These are phyloP conservation scores for Pulveroboletus sp. DNA, from an alignment of 768 basidiomycete species.

Conservation along the genomic window DNA sequence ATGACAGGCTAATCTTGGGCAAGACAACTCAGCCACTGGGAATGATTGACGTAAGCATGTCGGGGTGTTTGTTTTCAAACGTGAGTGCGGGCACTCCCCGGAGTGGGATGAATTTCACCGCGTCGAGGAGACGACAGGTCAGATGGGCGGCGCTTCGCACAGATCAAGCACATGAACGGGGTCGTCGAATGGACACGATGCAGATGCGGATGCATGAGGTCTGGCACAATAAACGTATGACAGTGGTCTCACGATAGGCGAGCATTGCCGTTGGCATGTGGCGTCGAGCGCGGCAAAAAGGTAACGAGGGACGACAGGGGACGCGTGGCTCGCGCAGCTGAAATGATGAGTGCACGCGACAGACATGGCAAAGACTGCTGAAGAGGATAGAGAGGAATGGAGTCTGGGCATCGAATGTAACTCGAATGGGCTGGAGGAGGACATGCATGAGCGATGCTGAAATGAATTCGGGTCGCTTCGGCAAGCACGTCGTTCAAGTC, in stretches of 20 bases:
- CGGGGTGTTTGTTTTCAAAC: too few relatives aligned
- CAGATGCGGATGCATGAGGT: too few relatives aligned
- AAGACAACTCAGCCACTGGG: background rate
- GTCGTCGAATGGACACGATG: too few relatives aligned
- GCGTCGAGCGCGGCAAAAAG: background rate
- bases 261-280: conserved; percentile 11
- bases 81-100: too few relatives aligned
- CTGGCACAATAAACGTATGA: too few relatives aligned
- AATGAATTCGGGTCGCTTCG: conserved; percentile 12
- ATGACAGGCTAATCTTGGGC: conserved; percentile 11
- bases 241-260: conserved; percentile 2
- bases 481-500: too few relatives aligned
- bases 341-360: background rate
- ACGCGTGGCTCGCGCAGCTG: background rate
- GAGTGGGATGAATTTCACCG: too few relatives aligned
- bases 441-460: background rate
- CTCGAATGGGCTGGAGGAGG: too few relatives aligned
- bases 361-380: background rate
- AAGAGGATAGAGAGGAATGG: conserved; percentile 10
- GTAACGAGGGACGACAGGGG: background rate
- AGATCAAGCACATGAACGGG: too few relatives aligned
- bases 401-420: background rate
- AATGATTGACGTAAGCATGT: conserved; percentile 3
- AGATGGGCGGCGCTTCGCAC: too few relatives aligned
- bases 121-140: too few relatives aligned